These are phyloP conservation scores for Chenopodium album DNA, from an alignment of 148 eudicot species.

Conservation along the genomic window DNA sequence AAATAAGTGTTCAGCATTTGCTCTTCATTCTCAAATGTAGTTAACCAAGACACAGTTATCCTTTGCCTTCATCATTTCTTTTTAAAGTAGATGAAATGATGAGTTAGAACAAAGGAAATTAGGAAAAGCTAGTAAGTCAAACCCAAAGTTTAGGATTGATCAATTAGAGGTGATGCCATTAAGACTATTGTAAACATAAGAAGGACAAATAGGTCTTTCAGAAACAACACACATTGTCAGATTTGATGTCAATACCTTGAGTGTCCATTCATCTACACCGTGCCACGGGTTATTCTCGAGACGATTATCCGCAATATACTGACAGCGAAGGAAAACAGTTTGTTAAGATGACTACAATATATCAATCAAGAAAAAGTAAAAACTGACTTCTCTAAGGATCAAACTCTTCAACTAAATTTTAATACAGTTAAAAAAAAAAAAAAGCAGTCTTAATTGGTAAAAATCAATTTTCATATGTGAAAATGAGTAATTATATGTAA, in stretches of 20 bases:
- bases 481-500: too few relatives aligned
- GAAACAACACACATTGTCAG: neutral
- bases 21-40: neutral
- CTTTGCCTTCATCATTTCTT: neutral
- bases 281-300: constrained; percentile 84
- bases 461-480: too few relatives aligned
- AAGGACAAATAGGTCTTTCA: neutral
- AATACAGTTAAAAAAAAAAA: too few relatives aligned
- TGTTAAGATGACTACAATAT: neutral
- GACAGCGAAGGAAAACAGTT: constrained; percentile 18
- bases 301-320: constrained; percentile 89
- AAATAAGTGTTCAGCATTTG: neutral
- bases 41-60: neutral
- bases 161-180: neutral
- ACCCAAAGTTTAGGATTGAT: neutral
- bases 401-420: neutral
- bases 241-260: constrained; percentile 56
- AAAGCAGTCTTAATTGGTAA: too few relatives aligned
- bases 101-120: neutral
- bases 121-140: neutral
- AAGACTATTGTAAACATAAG: too few relatives aligned
- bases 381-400: neutral
- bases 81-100: neutral
- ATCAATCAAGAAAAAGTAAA: neutral
- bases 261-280: constrained; percentile 67